Percentiles rank a stretch among this genome's conserved stretches.
Evolutionary conservation across 257 asterid species (phyloP).

Genomic region (Nicotiana paniculata): DNA sequence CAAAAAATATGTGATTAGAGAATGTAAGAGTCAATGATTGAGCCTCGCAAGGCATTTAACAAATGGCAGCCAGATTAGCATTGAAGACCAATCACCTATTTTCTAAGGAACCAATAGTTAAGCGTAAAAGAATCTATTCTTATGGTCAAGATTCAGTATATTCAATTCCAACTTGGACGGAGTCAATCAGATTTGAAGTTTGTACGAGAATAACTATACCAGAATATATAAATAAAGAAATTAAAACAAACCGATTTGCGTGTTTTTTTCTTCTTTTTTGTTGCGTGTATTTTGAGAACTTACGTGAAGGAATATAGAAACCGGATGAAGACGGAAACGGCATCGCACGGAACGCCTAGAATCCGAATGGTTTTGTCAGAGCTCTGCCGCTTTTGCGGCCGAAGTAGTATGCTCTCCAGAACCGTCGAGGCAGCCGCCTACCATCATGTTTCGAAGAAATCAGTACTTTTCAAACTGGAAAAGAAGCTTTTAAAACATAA

Average conservation of each 20-base stretch:
- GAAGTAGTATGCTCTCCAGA: slow-evolving; percentile 65
- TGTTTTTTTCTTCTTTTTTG: background rate
- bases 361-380: slow-evolving; percentile 49
- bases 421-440: slow-evolving; percentile 86
- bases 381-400: slow-evolving; percentile 49
- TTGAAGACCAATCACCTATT: background rate
- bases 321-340: slow-evolving; percentile 63
- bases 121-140: background rate
- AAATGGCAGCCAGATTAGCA: background rate
- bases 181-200: background rate
- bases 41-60: background rate
- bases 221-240: background rate
- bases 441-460: background rate
- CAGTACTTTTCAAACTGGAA: background rate
- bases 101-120: background rate
- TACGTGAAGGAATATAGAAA: slow-evolving; percentile 66
- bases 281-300: slow-evolving; percentile 29
- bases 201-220: background rate
- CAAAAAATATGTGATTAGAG: background rate
- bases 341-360: slow-evolving; percentile 83
- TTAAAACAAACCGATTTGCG: slow-evolving; percentile 6
- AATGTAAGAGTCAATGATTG: background rate
- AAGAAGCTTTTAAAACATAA: too few relatives aligned
- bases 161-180: background rate
- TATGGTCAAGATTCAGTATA: background rate